Evolutionary conservation across 2,329 filamentous ascomycete genomes (phyloP).

Genomic region (Neofusicoccum laricinum): DNA sequence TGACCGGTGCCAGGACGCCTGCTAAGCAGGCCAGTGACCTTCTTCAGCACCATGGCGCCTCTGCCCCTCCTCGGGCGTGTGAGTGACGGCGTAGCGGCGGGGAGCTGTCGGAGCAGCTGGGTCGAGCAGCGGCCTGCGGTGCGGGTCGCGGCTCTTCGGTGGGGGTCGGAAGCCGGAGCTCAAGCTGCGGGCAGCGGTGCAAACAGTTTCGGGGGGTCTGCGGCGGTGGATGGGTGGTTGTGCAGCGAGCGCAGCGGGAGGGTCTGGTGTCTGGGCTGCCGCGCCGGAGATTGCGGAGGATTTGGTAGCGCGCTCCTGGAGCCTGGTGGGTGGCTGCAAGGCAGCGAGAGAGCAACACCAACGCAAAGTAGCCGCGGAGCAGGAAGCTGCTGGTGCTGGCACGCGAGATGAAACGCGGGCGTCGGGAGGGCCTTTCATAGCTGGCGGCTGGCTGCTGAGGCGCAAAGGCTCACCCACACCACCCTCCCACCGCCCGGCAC

Average conservation of each 20-base stretch:
- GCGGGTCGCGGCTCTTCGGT: neutral
- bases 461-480: neutral
- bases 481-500: constrained; percentile 1
- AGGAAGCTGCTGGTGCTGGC: neutral
- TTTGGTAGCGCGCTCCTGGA: neutral
- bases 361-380: too few relatives aligned
- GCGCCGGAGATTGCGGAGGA: constrained; percentile 13
- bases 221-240: neutral
- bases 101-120: neutral
- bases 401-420: neutral
- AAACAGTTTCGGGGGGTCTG: neutral
- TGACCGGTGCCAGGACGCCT: constrained; percentile 28
- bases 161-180: neutral
- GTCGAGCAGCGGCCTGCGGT: neutral
- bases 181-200: neutral
- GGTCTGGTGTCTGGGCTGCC: neutral
- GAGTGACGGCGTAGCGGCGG: neutral
- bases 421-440: neutral
- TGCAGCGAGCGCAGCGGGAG: neutral
- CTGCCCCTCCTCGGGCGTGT: constrained; percentile 11
- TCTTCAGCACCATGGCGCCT: constrained; percentile 37
- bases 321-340: neutral
- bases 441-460: neutral
- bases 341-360: neutral
- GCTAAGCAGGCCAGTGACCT: constrained; percentile 31